Percentiles rank a stretch among this genome's conserved stretches.
These are phyloP conservation scores for Pleurotus djamor DNA, from an alignment of 768 basidiomycete species.

Conservation along the genomic window DNA sequence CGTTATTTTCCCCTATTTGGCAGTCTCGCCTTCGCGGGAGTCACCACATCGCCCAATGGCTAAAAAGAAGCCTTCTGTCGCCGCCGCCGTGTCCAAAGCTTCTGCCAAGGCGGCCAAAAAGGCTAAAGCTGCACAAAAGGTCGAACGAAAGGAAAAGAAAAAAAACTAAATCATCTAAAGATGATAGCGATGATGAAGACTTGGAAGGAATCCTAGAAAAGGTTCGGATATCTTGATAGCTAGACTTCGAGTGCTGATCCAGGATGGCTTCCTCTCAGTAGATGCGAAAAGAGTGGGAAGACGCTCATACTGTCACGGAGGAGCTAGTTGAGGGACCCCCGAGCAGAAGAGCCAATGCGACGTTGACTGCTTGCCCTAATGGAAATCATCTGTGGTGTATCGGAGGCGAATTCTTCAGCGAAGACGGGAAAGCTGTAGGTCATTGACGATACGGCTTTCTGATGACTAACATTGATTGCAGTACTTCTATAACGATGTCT, in stretches of 20 bases:
- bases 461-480: slow-evolving; percentile 18
- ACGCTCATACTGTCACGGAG: slow-evolving; percentile 79
- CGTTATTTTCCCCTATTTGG: too few relatives aligned
- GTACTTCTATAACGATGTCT: slow-evolving; percentile 89
- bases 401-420: slow-evolving; percentile 85
- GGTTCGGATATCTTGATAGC: slow-evolving; percentile 30
- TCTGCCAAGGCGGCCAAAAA: slow-evolving; percentile 64
- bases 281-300: slow-evolving; percentile 84
- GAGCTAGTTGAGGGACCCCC: slow-evolving; percentile 84
- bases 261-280: slow-evolving; percentile 34
- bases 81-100: neutral
- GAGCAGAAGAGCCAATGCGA: slow-evolving; percentile 79
- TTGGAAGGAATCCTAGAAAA: slow-evolving; percentile 82
- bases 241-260: too few relatives aligned
- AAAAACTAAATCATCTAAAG: slow-evolving; percentile 41
- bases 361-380: slow-evolving; percentile 74
- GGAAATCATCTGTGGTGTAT: slow-evolving; percentile 84
- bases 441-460: neutral
- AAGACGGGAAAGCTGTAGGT: slow-evolving; percentile 76
- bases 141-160: slow-evolving; percentile 70
- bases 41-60: neutral
- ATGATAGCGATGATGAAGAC: slow-evolving; percentile 52
- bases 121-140: slow-evolving; percentile 62
- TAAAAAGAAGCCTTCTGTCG: neutral
- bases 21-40: too few relatives aligned